These are phyloP conservation scores for Tephrocybe rancida DNA, from an alignment of 768 basidiomycete genomes.

Conservation along the genomic window DNA sequence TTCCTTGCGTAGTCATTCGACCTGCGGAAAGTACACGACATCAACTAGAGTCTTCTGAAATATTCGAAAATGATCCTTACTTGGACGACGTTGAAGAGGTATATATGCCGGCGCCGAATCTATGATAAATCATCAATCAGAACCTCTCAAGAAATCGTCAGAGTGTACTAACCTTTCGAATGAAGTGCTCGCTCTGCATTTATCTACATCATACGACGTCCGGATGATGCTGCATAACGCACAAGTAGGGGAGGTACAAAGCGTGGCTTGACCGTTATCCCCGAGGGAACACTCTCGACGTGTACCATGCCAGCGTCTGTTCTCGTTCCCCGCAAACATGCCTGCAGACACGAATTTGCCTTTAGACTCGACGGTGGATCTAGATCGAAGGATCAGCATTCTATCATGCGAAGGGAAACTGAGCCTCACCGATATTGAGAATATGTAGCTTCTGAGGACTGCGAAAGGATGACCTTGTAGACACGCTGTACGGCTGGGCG, in stretches of 20 bases:
- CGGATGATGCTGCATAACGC: constrained; percentile 66
- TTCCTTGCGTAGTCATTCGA: constrained; percentile 67
- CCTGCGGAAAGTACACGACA: constrained; percentile 31
- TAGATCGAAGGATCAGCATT: constrained; percentile 22
- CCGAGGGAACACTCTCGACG: constrained; percentile 65
- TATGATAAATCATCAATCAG: constrained; percentile 20
- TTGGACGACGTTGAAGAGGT: constrained; percentile 82
- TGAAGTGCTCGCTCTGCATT: constrained; percentile 70
- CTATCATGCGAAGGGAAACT: background rate
- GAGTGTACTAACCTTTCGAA: constrained; percentile 59
- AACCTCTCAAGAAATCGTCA: constrained; percentile 4
- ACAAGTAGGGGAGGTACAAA: constrained; percentile 60
- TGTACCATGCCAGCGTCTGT: constrained; percentile 78
- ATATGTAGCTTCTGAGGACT: constrained; percentile 53
- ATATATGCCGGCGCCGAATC: constrained; percentile 73
- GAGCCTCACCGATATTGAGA: constrained; percentile 58
- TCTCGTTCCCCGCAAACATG: constrained; percentile 67
- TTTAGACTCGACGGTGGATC: constrained; percentile 56
- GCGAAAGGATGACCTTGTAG: constrained; percentile 63
- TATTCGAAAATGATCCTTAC: constrained; percentile 29
- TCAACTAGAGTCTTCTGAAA: background rate
- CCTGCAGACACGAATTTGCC: constrained; percentile 59
- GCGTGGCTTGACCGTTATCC: constrained; percentile 56
- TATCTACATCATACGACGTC: constrained; percentile 63
- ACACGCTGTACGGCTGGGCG: constrained; percentile 62